These are phyloP conservation scores for Amylostereum areolatum DNA, from an alignment of 1,284 basidiomycete genomes.

Conservation along the genomic window DNA sequence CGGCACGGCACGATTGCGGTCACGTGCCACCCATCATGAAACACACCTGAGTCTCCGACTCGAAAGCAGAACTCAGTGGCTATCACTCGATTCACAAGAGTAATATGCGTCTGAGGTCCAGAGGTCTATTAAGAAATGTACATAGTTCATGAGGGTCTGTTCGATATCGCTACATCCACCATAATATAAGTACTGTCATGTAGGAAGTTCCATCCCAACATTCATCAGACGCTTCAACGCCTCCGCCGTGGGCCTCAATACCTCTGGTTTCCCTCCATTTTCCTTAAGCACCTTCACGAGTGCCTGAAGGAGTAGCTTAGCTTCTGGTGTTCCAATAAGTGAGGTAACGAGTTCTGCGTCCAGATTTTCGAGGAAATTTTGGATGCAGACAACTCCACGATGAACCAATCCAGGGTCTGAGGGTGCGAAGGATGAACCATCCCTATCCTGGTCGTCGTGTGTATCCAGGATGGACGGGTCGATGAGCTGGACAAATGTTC, in stretches of 20 bases:
- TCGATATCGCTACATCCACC: no score
- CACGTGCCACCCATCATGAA: no score
- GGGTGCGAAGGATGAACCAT: slow-evolving; percentile 24
- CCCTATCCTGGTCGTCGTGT: slow-evolving; percentile 24
- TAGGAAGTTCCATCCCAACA: slow-evolving; percentile 13
- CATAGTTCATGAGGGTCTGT: no score
- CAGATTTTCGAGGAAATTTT: slow-evolving; percentile 52
- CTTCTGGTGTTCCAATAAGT: slow-evolving; percentile 43
- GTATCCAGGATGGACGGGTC: slow-evolving; percentile 39
- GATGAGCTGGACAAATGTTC: slow-evolving; percentile 59
- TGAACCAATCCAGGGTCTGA: slow-evolving; percentile 62
- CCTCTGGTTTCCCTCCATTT: slow-evolving; percentile 24
- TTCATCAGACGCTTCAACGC: slow-evolving; percentile 35
- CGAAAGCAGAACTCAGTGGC: no score
- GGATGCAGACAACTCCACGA: slow-evolving; percentile 67
- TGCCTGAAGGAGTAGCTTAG: slow-evolving; percentile 42
- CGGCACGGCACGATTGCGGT: no score
- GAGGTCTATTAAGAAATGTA: no score
- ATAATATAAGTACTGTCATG: neutral
- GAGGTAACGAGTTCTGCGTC: slow-evolving; percentile 30
- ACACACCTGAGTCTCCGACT: no score
- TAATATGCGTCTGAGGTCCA: no score
- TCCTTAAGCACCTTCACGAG: slow-evolving; percentile 42
- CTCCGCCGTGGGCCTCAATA: slow-evolving; percentile 40
- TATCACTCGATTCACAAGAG: no score